phyloP scores from a whole-genome alignment of 805 yeast species.

The Candida mattraensis region DNA sequence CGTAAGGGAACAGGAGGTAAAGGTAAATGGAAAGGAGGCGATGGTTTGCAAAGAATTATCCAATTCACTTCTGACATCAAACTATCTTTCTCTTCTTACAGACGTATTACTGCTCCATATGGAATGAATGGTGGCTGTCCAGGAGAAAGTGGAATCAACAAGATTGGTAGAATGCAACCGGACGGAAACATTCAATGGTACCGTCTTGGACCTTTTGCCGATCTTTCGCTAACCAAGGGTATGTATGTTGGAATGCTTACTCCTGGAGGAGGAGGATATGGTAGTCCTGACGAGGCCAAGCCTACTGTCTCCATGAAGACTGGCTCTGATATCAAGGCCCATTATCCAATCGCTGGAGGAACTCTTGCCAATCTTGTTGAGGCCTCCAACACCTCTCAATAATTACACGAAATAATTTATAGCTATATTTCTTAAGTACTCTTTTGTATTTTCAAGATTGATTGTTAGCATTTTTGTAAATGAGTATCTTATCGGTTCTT shows the following conservation, averaged over 20 bases:
- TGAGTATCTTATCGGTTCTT: too few species aligned
- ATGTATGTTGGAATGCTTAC: constrained; percentile 9
- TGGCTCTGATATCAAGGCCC: constrained; percentile 3
- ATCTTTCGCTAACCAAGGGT: constrained; percentile 5
- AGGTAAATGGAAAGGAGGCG: constrained; percentile 51
- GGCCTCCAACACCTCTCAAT: constrained; percentile 24
- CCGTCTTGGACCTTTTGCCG: constrained; percentile 10
- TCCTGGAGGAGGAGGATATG: constrained; percentile 13
- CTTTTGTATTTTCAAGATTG: too few species aligned
- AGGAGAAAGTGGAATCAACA: constrained; percentile 47
- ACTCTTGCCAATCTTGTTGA: constrained; percentile 18
- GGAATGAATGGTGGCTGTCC: constrained; percentile 55
- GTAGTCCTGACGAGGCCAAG: constrained; percentile 7
- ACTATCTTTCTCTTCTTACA: constrained; percentile 47
- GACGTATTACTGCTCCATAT: constrained; percentile 54
- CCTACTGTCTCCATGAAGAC: constrained; percentile 5
- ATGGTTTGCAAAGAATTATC: constrained; percentile 51
- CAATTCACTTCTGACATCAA: constrained; percentile 43
- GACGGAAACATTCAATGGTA: constrained; percentile 12
- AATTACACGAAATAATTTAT: constrained; percentile 1
- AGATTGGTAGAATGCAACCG: constrained; percentile 10
- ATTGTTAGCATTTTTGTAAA: too few species aligned
- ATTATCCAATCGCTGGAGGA: constrained; percentile 25
- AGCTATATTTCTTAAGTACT: too few species aligned
- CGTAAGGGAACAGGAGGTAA: constrained; percentile 49